Evolutionary conservation across 1,284 basidiomycete genomes (phyloP), one percentile per base, ranked within the genome.

Genomic region (Leccinum subrobustum): DNA sequence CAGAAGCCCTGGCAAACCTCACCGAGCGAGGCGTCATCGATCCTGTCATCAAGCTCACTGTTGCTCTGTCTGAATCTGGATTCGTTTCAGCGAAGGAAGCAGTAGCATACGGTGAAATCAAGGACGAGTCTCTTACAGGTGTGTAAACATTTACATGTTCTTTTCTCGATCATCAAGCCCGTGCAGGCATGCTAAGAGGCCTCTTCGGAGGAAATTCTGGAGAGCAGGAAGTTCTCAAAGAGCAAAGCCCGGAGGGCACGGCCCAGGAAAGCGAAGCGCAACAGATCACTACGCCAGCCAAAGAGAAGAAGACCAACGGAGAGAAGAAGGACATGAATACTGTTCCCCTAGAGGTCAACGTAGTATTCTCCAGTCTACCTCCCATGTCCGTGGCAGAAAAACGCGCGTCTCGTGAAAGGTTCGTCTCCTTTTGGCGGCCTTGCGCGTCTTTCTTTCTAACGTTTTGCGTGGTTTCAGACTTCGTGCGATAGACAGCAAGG

Each of bases 1-100:
- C 79, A 4, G 85, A 88, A 62, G 92, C 91, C 4, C 76, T 92
- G 23, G 81, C 76, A 18, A 94, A 93, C 68, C 77, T 95, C 56
- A 92, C 89, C 8, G 88, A 89, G 56, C 80, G 79, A 4, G 90
- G 87, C 23, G 88, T 86, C 25, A 75, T 81, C 33, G 88, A 89
- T 67, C 90, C 83, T 5, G 84, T 93, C 6, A 82, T 96, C 64
- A 93, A 92, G 74, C 87, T 93, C 4, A 93, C 91, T 0, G 76
- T 96, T 57, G 79, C 85, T 23, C 78, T 96, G 39, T 93, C 92
- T 52, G 89, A 93, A 58, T 92, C 91, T 56, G 94, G 93, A 8
- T 88, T 96, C 67, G 77, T 93, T 7, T 86, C 88, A 3, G 87
- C 95, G 23, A 83, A 86, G 25, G 89, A 93, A 47, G 88, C 89